These are phyloP conservation scores for Dipteronia dyeriana DNA, from an alignment of 345 rosid genomes.

Conservation along the genomic window DNA sequence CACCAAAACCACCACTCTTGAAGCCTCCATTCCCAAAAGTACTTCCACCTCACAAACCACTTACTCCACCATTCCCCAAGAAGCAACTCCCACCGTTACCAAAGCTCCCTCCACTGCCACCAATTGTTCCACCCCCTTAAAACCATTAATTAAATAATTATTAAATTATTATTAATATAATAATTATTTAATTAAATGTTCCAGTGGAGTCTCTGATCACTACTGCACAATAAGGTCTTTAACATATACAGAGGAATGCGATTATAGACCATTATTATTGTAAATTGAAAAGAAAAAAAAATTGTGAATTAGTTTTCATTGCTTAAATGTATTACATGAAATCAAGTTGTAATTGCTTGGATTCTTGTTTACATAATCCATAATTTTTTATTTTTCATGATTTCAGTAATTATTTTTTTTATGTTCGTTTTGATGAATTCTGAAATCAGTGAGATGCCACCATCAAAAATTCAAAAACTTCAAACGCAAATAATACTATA, in stretches of 20 bases:
- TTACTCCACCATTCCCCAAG: constrained; percentile 32
- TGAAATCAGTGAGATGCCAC: neutral
- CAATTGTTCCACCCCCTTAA: constrained; percentile 19
- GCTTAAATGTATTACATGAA: neutral
- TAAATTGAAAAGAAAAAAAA: too few species aligned
- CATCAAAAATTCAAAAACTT: neutral
- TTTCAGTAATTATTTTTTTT: neutral
- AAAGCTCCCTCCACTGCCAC: constrained; percentile 34
- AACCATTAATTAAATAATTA: too few species aligned
- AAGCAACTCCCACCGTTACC: constrained; percentile 16
- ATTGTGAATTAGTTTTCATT: neutral
- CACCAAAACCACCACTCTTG: constrained; percentile 18
- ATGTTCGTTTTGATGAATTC: neutral
- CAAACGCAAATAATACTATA: too few species aligned
- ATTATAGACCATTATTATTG: neutral
- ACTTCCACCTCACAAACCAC: constrained; percentile 34
- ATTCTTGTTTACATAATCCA: neutral
- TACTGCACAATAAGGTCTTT: neutral
- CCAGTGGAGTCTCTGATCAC: neutral
- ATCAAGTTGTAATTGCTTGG: neutral
- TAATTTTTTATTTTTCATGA: neutral
- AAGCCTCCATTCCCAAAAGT: constrained; percentile 47
- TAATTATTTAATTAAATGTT: neutral
- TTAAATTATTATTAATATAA: too few species aligned
- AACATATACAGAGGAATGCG: too few species aligned